Evolutionary conservation across 1,284 basidiomycete species (phyloP).

Genomic region (Neonothopanus nambi): DNA sequence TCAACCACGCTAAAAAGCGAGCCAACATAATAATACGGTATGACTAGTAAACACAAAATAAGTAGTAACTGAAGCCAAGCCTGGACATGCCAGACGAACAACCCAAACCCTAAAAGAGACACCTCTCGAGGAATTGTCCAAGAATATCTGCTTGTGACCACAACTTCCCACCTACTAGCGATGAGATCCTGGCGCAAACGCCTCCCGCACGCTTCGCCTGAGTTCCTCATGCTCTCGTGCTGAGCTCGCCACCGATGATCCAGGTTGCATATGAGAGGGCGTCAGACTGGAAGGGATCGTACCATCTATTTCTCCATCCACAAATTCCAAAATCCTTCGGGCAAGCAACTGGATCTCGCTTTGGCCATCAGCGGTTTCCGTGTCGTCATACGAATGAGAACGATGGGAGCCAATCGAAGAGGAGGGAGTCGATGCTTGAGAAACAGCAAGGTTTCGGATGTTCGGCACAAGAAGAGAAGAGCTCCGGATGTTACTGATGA

Average conservation of each 20-base stretch:
- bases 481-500: conserved; percentile 86
- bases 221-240: conserved; percentile 74
- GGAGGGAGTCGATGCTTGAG: conserved; percentile 69
- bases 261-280: conserved; percentile 63
- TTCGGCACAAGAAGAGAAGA: conserved; percentile 82
- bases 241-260: conserved; percentile 60
- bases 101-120: too few relatives aligned
- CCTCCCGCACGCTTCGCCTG: conserved; percentile 76
- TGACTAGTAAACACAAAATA: conserved; percentile 1
- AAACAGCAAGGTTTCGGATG: conserved; percentile 79
- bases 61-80: background rate
- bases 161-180: conserved; percentile 31
- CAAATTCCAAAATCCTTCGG: conserved; percentile 82
- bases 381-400: conserved; percentile 77
- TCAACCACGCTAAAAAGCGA: background rate
- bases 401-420: conserved; percentile 75
- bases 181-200: conserved; percentile 64
- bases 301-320: conserved; percentile 70
- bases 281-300: conserved; percentile 59
- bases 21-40: conserved; percentile 6
- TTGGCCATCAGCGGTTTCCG: conserved; percentile 80
- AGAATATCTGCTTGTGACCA: background rate
- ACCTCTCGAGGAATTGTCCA: background rate
- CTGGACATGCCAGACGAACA: background rate
- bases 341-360: conserved; percentile 87